Conservation (phyloP, 2,329 filamentous ascomycete genomes). For the Beauveria sp. region DNA sequence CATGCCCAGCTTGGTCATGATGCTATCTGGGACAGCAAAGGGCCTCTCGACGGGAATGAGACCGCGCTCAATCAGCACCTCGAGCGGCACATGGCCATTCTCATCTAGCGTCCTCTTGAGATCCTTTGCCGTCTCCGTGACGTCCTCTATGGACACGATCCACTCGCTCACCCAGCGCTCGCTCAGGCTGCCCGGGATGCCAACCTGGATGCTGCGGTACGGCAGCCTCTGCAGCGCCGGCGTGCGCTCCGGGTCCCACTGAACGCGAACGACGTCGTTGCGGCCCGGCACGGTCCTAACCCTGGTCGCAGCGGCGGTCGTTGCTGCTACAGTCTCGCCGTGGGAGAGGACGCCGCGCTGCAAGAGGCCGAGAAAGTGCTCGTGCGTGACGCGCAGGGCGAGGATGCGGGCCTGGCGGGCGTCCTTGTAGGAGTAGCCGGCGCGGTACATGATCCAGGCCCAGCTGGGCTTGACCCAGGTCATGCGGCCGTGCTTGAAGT, state of each 20-base stretch:
- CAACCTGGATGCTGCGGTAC: slow-evolving; percentile 54
- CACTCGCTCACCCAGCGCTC: slow-evolving; percentile 40
- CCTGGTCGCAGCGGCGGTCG: slow-evolving; percentile 6
- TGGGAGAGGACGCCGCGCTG: slow-evolving; percentile 25
- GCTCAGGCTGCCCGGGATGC: slow-evolving; percentile 41
- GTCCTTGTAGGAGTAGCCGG: slow-evolving; percentile 53
- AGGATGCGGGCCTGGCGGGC: slow-evolving; percentile 46
- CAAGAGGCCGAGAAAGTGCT: slow-evolving; percentile 41
- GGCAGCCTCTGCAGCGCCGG: slow-evolving; percentile 35
- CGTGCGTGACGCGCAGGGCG: slow-evolving; percentile 46
- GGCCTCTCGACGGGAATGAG: slow-evolving; percentile 38
- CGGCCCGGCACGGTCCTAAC: slow-evolving; percentile 14
- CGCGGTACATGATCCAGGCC: slow-evolving; percentile 58
- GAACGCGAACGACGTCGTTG: slow-evolving; percentile 40
- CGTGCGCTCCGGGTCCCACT: slow-evolving; percentile 57
- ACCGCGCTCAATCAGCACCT: slow-evolving; percentile 29
- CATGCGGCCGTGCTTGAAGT: slow-evolving; percentile 48
- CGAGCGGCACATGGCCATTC: slow-evolving; percentile 23
- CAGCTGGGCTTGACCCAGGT: slow-evolving; percentile 60
- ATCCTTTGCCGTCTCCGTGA: slow-evolving; percentile 43
- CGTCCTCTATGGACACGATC: slow-evolving; percentile 50
- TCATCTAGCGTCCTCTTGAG: slow-evolving; percentile 40
- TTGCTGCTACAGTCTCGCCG: neutral
- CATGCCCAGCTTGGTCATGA: slow-evolving; percentile 28
- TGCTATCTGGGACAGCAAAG: slow-evolving; percentile 32